Evolutionary conservation across 192 early-diverging fungal species (phyloP).

Genomic region (Linnemannia elongata): DNA sequence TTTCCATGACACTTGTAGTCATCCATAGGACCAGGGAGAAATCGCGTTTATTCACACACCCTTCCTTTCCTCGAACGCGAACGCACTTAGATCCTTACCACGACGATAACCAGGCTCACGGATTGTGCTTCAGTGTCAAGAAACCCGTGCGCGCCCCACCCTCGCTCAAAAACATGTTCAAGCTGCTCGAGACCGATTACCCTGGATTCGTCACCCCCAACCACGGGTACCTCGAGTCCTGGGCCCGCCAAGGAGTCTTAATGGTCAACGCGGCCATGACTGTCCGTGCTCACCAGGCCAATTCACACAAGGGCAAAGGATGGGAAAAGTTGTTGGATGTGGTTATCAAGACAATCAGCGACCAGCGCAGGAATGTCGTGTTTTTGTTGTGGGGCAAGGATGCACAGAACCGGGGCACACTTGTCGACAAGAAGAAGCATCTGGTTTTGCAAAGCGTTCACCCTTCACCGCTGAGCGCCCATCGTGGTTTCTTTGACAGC

Average conservation of each 20-base stretch:
- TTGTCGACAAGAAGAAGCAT: conserved; percentile 85
- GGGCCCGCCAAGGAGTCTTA: conserved; percentile 90
- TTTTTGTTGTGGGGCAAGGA: conserved; percentile 96
- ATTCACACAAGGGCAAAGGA: conserved; percentile 84
- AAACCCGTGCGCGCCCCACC: conserved; percentile 84
- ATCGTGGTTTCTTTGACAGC: conserved; percentile 89
- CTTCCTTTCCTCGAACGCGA: neutral
- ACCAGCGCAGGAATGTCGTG: conserved; percentile 73
- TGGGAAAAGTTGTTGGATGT: conserved; percentile 90
- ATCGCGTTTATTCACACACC: neutral
- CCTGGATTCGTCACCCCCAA: conserved; percentile 76
- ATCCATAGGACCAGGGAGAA: neutral
- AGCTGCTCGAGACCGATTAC: conserved; percentile 79
- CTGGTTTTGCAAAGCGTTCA: conserved; percentile 89
- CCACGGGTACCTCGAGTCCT: conserved; percentile 86
- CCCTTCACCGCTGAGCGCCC: conserved; percentile 90
- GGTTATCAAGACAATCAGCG: conserved; percentile 80
- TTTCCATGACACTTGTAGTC: conserved; percentile 6
- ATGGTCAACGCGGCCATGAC: conserved; percentile 91
- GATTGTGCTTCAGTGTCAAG: conserved; percentile 91
- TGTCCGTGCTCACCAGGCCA: conserved; percentile 83
- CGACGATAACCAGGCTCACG: conserved; percentile 83
- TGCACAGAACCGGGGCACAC: conserved; percentile 87
- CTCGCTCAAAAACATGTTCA: conserved; percentile 93
- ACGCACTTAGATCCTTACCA: conserved; percentile 78